These are phyloP conservation scores for Aspergillaceae sp. DNA, from an alignment of 2,329 filamentous ascomycete species.

Conservation along the genomic window DNA sequence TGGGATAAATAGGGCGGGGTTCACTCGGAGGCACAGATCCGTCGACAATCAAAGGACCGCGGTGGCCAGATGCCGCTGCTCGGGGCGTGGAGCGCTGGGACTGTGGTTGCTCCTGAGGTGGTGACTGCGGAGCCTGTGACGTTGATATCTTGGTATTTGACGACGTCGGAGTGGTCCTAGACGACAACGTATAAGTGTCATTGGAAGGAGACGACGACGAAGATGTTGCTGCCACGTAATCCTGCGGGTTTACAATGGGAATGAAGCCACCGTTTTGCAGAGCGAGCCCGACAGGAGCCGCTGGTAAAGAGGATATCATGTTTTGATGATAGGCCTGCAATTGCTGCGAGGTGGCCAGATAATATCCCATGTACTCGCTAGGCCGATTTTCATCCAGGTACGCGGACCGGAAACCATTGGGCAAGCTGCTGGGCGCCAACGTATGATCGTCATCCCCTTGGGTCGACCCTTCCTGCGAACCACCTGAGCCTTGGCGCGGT, in stretches of 20 bases:
- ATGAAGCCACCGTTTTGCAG: conserved; percentile 31
- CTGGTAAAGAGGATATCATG: conserved; percentile 29
- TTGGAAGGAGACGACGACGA: too few relatives aligned
- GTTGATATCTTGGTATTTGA: not conserved
- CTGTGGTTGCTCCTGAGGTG: conserved; percentile 10
- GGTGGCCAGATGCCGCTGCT: conserved; percentile 19
- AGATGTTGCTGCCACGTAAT: conserved; percentile 23
- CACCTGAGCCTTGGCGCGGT: conserved; percentile 14
- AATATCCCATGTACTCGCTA: conserved; percentile 41
- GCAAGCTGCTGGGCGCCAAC: conserved; percentile 24
- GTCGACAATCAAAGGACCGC: conserved; percentile 41
- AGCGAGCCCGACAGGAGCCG: conserved; percentile 30
- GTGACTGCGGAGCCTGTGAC: not conserved
- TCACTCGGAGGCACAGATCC: conserved; percentile 37
- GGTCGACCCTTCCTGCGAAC: conserved; percentile 23
- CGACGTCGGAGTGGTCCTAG: not conserved
- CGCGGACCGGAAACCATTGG: conserved; percentile 24
- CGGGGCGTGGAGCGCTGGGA: conserved; percentile 21
- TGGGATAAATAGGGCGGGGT: conserved; percentile 21
- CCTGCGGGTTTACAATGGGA: conserved; percentile 25
- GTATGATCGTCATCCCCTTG: conserved; percentile 24
- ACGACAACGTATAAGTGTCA: conserved; percentile 15
- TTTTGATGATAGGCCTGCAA: conserved; percentile 34
- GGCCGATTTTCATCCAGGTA: conserved; percentile 31
- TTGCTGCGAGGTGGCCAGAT: conserved; percentile 37